A percentile compares a stretch with the other conserved stretches of the same genome.
phyloP scores from a whole-genome alignment of 2,329 filamentous ascomycete species.

The Stylonectria norvegica region DNA sequence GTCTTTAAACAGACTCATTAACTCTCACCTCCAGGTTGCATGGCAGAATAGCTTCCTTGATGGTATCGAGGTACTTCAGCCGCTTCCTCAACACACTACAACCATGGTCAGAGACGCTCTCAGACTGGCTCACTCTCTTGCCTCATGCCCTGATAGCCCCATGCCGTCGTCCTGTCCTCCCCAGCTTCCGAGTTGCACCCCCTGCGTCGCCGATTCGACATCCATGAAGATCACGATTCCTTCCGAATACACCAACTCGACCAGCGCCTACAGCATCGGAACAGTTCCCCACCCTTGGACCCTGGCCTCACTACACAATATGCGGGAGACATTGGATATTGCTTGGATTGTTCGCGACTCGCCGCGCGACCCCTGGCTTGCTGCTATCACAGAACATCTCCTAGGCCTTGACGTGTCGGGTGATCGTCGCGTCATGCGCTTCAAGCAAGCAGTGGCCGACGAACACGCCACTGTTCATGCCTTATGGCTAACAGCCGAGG shows the following conservation, averaged over 20 bases:
- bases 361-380: constrained; percentile 75
- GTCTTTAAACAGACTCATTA: constrained; percentile 71
- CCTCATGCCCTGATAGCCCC: constrained; percentile 70
- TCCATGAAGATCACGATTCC: constrained; percentile 66
- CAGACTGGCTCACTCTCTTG: constrained; percentile 70
- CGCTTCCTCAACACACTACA: constrained; percentile 71
- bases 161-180: constrained; percentile 79
- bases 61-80: constrained; percentile 80
- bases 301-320: constrained; percentile 63
- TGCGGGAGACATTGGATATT: constrained; percentile 58
- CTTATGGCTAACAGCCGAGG: constrained; percentile 78
- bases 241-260: constrained; percentile 66
- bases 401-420: constrained; percentile 59
- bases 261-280: constrained; percentile 74
- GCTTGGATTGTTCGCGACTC: constrained; percentile 65
- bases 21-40: constrained; percentile 76
- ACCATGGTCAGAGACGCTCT: constrained; percentile 67
- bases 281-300: constrained; percentile 92
- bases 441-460: constrained; percentile 80
- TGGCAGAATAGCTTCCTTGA: constrained; percentile 77
- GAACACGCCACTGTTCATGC: constrained; percentile 60
- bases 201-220: constrained; percentile 61
- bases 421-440: constrained; percentile 62
- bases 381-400: constrained; percentile 65
- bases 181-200: constrained; percentile 69